Conservation (phyloP, 345 rosid species). For the Fremontodendron californicum region DNA sequence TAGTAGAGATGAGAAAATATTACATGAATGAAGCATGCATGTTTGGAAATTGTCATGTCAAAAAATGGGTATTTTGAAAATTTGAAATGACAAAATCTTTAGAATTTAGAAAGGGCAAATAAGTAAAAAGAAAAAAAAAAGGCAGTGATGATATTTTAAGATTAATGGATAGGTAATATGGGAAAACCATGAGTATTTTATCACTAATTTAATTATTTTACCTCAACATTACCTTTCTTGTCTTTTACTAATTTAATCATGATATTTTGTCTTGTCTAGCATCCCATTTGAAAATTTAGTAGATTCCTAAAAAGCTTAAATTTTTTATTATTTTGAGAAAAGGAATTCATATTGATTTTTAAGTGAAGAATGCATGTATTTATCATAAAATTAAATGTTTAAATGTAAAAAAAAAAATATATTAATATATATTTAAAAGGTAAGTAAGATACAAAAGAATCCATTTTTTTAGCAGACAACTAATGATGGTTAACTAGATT, state of each 20-base stretch:
- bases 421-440: too few relatives aligned
- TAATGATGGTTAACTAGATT: not conserved
- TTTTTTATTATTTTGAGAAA: too few relatives aligned
- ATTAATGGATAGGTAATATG: not conserved
- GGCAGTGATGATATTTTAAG: not conserved
- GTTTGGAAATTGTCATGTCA: not conserved
- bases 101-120: not conserved
- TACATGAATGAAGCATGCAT: not conserved
- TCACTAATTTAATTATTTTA: too few relatives aligned
- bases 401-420: too few relatives aligned
- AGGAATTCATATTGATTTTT: too few relatives aligned
- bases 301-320: not conserved
- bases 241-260: not conserved
- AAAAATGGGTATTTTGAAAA: not conserved
- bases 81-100: not conserved
- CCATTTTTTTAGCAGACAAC: not conserved
- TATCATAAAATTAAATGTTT: too few relatives aligned
- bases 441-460: not conserved
- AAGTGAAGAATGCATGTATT: too few relatives aligned
- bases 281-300: not conserved
- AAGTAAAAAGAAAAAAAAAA: not conserved
- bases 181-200: not conserved
- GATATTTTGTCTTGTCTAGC: not conserved
- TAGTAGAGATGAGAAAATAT: not conserved
- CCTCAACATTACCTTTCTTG: not conserved